phyloP scores from a whole-genome alignment of 768 basidiomycete genomes.

The Tricholoma saponaceum region DNA sequence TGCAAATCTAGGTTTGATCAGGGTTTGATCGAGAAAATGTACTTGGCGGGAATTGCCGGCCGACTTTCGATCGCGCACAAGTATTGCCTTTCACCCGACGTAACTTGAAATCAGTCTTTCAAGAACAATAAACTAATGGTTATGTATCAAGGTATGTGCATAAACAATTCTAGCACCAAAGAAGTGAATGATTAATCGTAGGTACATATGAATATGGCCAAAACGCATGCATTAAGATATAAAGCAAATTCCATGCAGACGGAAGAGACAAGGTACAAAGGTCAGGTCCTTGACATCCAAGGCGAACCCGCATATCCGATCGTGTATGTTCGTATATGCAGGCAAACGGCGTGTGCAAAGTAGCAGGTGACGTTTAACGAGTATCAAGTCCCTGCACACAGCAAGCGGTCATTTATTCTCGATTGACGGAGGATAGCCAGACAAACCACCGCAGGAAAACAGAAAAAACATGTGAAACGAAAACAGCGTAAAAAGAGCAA shows the following conservation, averaged over 20 bases:
- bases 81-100: neutral
- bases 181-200: neutral
- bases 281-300: neutral
- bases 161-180: too few species aligned
- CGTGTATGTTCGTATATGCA: neutral
- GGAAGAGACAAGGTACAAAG: neutral
- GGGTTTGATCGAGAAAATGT: slow-evolving; percentile 3
- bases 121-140: neutral
- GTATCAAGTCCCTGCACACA: neutral
- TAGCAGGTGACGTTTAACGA: neutral
- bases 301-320: neutral
- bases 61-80: neutral
- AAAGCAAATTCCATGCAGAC: neutral
- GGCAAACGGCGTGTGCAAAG: neutral
- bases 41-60: slow-evolving; percentile 19
- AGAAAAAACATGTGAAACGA: neutral
- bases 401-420: neutral
- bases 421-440: neutral
- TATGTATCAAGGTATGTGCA: neutral
- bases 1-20: neutral
- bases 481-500: neutral
- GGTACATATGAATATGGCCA: neutral
- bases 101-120: too few species aligned
- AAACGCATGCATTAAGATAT: neutral
- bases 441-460: neutral